These are phyloP conservation scores for Blastobotrys chiropterorum DNA, from an alignment of 805 yeast genomes.

Conservation along the genomic window DNA sequence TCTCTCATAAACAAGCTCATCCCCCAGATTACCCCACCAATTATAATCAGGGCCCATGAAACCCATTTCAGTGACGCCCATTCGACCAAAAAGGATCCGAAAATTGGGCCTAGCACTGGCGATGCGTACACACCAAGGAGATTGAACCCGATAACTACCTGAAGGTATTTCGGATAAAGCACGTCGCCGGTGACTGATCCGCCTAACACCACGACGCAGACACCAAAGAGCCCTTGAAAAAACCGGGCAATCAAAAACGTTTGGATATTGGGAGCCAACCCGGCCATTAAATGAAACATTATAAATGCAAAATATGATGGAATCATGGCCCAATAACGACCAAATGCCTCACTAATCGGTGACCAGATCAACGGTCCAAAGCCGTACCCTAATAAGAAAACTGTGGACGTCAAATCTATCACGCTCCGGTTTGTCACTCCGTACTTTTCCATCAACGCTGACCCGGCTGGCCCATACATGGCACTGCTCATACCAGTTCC, in stretches of 20 bases:
- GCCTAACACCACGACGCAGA: constrained; percentile 72
- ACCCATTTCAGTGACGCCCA: constrained; percentile 83
- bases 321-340: neutral
- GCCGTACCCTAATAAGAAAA: neutral
- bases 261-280: constrained; percentile 65
- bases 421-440: neutral
- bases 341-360: neutral
- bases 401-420: neutral
- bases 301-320: neutral
- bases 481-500: neutral
- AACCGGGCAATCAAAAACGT: constrained; percentile 68
- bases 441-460: neutral
- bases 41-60: constrained; percentile 56
- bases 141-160: constrained; percentile 66
- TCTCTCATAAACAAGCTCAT: constrained; percentile 46
- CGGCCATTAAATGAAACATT: constrained; percentile 60
- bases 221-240: constrained; percentile 71
- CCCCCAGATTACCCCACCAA: constrained; percentile 36
- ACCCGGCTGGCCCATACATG: neutral
- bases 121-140: constrained; percentile 64
- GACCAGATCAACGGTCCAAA: neutral
- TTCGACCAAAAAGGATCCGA: constrained; percentile 54
- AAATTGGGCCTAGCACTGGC: constrained; percentile 70
- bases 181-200: constrained; percentile 80
- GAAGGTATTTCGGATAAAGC: constrained; percentile 41